These are phyloP conservation scores for Bifiguratus adelaidae DNA, from an alignment of 192 early-diverging fungal genomes.

Conservation along the genomic window DNA sequence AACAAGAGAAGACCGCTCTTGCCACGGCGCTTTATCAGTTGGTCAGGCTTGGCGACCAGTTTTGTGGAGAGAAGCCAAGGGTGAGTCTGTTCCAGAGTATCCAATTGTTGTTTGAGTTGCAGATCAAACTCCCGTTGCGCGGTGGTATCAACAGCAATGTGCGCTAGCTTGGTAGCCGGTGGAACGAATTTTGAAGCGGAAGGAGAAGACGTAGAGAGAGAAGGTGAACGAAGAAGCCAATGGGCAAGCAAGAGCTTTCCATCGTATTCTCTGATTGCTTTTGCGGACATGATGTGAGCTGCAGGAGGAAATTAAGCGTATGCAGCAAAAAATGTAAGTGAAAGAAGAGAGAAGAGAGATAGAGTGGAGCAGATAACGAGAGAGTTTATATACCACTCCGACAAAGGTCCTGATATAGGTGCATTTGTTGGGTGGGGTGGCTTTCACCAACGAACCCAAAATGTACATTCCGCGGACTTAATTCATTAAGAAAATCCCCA, in stretches of 20 bases:
- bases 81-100: slow-evolving; percentile 60
- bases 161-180: slow-evolving; percentile 66
- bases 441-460: too few relatives aligned
- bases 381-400: too few relatives aligned
- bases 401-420: too few relatives aligned
- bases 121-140: slow-evolving; percentile 54
- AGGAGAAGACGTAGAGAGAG: slow-evolving; percentile 32
- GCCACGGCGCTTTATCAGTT: slow-evolving; percentile 95
- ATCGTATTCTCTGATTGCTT: slow-evolving; percentile 95
- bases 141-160: slow-evolving; percentile 58
- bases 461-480: too few relatives aligned
- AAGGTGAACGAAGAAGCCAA: slow-evolving; percentile 70
- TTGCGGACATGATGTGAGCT: slow-evolving; percentile 76
- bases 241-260: slow-evolving; percentile 93
- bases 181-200: slow-evolving; percentile 54
- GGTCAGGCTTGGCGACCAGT: slow-evolving; percentile 96
- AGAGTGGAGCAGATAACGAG: too few relatives aligned
- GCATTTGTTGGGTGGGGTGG: too few relatives aligned
- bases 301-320: too few relatives aligned
- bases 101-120: slow-evolving; percentile 41
- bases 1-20: slow-evolving; percentile 92
- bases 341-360: too few relatives aligned
- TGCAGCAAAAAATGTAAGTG: too few relatives aligned
- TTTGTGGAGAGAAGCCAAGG: slow-evolving; percentile 78
- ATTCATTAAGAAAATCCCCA: too few relatives aligned